Percentiles rank a stretch among this genome's conserved stretches.
Conservation (phyloP, 345 rosid genomes). For the Corymbia maculata region DNA sequence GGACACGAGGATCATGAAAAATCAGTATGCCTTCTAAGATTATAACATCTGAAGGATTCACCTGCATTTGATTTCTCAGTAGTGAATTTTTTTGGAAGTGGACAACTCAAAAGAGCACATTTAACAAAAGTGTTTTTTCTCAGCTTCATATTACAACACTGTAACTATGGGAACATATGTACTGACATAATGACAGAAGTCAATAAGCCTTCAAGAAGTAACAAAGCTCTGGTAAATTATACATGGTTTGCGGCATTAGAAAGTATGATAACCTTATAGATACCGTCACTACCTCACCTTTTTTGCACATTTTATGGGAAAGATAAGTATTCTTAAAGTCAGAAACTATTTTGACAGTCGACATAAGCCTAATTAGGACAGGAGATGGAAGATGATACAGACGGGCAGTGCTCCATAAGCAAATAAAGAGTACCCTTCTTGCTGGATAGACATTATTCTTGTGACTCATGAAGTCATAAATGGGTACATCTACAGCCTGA, state of each 20-base stretch:
- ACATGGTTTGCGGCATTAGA: neutral
- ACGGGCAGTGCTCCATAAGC: neutral
- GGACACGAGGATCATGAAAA: slow-evolving; percentile 82
- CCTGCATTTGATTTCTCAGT: slow-evolving; percentile 34
- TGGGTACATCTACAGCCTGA: slow-evolving; percentile 87
- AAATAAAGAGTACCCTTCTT: slow-evolving; percentile 46
- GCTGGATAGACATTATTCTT: slow-evolving; percentile 41
- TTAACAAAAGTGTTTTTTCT: neutral
- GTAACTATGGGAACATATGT: neutral
- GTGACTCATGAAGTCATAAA: slow-evolving; percentile 86
- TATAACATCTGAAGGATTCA: slow-evolving; percentile 91
- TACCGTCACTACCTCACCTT: neutral
- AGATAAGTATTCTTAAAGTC: neutral
- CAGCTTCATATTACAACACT: neutral
- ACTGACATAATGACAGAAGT: neutral
- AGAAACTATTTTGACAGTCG: neutral
- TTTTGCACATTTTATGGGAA: neutral
- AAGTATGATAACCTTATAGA: neutral
- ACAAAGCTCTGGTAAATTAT: neutral
- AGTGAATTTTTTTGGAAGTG: neutral
- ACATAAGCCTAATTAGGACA: neutral
- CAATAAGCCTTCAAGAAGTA: neutral
- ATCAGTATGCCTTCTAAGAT: slow-evolving; percentile 91
- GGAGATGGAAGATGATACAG: neutral
- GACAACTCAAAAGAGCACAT: neutral